Evolutionary conservation across 2,329 filamentous ascomycete genomes (phyloP), one percentile per base, ranked within the genome.

Genomic region (Colletotrichum eremochloae): DNA sequence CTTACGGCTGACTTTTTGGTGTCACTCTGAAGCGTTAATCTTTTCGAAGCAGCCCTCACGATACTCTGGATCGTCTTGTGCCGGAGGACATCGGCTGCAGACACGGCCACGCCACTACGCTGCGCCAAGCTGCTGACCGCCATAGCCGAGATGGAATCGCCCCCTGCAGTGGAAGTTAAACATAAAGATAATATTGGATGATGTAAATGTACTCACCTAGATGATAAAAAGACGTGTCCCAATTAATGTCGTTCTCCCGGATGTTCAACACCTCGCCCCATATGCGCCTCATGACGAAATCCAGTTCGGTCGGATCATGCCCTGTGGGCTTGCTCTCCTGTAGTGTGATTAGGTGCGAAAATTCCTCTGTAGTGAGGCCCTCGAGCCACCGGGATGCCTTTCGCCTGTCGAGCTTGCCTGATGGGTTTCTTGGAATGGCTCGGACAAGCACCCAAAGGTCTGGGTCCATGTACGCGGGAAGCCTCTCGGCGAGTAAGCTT

Each of bases 331-430:
- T 8, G 1, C 53, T 58, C 24, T 71, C 57, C 58, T 68, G 58
- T 0, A 12, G 65, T 1, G 65, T n/a, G 1, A 68, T 1, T 0
- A 71, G 31, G 2, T 38, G 42, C 12, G 64, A 15, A 1, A 63
- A 68, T 6, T 71, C 31, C 0, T 60, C 58, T 2, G 56, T n/a
- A 2, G 65, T 58, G 11, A 71, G n/a, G 9, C 20, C 12, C n/a
- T 71, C 65, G 1, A 71, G 57, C 20, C 63, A 71, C 0, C 40
- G 38, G 3, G 53, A 12, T 11, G 86, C 79, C 36, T 78, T 81
- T 76, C 86, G 86, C 38, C 85, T 81, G 68, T 87, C 84, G 0
- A 81, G 83, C 78, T 87, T 87, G 2, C 85, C 84, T 5, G 85
- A 86, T 0, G 86, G 82, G 5, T 86, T 75, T 1, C 82, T 79